phyloP scores from a whole-genome alignment of 345 rosid species.

The Eucalyptus melliodora region DNA sequence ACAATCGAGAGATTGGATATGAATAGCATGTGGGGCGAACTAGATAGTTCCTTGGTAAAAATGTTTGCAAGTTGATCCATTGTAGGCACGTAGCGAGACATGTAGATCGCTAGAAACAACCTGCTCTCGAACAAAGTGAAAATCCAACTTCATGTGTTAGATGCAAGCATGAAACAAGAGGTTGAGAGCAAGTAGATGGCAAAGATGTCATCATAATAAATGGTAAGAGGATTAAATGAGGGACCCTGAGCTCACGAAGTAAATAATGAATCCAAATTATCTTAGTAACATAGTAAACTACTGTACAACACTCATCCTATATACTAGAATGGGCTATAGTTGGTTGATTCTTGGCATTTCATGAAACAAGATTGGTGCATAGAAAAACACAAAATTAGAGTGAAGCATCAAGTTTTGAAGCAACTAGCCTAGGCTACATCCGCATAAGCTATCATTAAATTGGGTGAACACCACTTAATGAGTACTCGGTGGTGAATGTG shows the following conservation, averaged over 20 bases:
- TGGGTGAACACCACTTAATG: background rate
- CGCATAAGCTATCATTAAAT: background rate
- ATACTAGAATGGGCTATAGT: too few relatives aligned
- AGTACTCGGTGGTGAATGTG: background rate
- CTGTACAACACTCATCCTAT: too few relatives aligned
- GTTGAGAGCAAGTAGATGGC: background rate
- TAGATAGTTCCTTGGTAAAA: background rate
- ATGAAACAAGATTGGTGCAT: background rate
- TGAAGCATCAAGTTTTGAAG: too few relatives aligned
- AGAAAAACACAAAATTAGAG: too few relatives aligned
- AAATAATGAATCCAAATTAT: background rate
- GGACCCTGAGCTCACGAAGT: background rate
- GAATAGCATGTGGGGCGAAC: background rate
- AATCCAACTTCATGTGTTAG: background rate
- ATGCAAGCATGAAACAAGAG: background rate
- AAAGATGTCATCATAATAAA: background rate
- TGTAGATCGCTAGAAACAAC: background rate
- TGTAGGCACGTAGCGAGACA: background rate
- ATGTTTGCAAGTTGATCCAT: background rate
- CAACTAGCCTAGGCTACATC: background rate
- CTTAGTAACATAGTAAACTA: background rate
- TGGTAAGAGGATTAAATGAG: background rate
- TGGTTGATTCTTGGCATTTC: background rate
- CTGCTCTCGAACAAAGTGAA: background rate
- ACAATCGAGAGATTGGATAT: background rate